Evolutionary conservation across 2,329 filamentous ascomycete genomes (phyloP).

Genomic region (Zasmidium angulare): DNA sequence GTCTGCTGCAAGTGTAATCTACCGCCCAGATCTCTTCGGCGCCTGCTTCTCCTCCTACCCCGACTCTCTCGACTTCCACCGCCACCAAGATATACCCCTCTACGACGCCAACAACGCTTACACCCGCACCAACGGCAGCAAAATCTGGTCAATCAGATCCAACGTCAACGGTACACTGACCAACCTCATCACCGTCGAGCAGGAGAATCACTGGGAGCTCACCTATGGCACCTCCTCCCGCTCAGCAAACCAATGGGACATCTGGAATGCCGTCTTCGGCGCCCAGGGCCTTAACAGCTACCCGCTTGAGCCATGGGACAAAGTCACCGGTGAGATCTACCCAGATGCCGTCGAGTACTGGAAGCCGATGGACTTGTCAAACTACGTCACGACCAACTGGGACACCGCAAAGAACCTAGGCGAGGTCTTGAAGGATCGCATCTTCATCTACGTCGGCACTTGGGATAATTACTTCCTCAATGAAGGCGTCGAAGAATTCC

Average conservation of each 20-base stretch:
- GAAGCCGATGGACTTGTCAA: constrained; percentile 38
- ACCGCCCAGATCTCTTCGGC: constrained; percentile 40
- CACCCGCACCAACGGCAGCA: constrained; percentile 24
- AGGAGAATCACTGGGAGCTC: constrained; percentile 42
- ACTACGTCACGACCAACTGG: constrained; percentile 38
- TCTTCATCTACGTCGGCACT: constrained; percentile 39
- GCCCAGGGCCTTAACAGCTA: constrained; percentile 40
- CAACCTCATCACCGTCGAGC: constrained; percentile 23
- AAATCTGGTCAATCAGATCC: constrained; percentile 34
- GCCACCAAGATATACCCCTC: constrained; percentile 39
- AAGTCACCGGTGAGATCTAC: constrained; percentile 41
- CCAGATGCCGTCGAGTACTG: constrained; percentile 38
- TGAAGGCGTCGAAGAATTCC: constrained; percentile 38
- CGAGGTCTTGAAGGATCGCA: constrained; percentile 31
- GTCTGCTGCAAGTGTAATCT: constrained; percentile 38
- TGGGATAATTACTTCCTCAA: constrained; percentile 40
- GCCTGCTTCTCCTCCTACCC: constrained; percentile 40
- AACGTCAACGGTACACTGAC: constrained; percentile 26
- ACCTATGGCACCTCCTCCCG: constrained; percentile 38
- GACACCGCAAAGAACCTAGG: constrained; percentile 36
- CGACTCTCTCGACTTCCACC: constrained; percentile 39
- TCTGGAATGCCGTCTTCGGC: constrained; percentile 41
- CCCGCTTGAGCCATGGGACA: constrained; percentile 41
- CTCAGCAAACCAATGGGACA: constrained; percentile 38
- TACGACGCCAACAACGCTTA: constrained; percentile 36